Evolutionary conservation across 106 monocot genomes (phyloP), one percentile per base, ranked within the genome.

Genomic region (Xerophyta viscosa): DNA sequence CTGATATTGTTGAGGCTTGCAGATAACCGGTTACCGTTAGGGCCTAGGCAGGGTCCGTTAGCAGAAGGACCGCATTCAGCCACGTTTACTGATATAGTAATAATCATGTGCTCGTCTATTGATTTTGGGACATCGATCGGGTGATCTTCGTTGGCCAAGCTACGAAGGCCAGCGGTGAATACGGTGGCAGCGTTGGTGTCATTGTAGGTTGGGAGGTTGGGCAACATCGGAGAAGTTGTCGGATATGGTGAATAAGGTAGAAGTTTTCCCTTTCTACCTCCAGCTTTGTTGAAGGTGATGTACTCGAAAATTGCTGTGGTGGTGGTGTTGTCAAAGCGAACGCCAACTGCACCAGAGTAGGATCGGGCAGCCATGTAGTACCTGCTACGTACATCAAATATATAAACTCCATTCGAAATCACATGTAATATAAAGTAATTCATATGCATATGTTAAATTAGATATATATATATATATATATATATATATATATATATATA

Each of bases 1-100:
- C 71, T 68, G 36, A 63, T 56, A 33, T 79, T 79, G 68, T 79
- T 79, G 41, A 69, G 17, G 41, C 72, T 69, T 13, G 78, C 72
- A 3, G 47, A 52, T 13, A 68, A 9, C 30, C 31, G 44, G 45
- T 22, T 60, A 13, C 64, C 64, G 14, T 26, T 46, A 11, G 66
- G 66, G 10, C 77, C 66, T 15, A 24, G 18, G 45, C 77, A 71
- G 8, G 24, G 24, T 8, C 17, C 24, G 8, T 24, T n/a, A 2
- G 39, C 15, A 10, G 6, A 3, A 0, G 9, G 18, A 25, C 17
- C 19, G 41, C 72, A 73, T 0, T 37, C 11, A 11, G 57, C n/a
- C 19, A 22, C 7, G 53, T 83, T 83, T 21, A 77, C 50, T 0
- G 75, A 41, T 15, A 72, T n/a, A 0, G 79, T 62, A 31, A 76